phyloP scores from a whole-genome alignment of 2,329 filamentous ascomycete species.

The Trichoderma polysporum region DNA sequence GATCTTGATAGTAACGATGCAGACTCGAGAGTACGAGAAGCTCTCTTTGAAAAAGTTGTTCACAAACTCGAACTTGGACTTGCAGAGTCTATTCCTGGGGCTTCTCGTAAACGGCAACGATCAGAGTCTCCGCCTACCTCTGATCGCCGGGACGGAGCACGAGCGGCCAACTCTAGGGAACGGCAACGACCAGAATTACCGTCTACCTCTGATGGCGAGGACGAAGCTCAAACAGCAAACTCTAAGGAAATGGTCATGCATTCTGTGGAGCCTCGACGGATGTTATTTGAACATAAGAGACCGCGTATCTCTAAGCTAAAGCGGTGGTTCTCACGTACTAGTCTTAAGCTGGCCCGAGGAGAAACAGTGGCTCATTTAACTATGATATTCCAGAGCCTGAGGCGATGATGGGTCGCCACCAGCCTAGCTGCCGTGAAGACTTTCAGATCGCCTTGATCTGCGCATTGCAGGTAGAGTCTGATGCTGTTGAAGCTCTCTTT shows the following conservation, averaged over 20 bases:
- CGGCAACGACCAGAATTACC: slow-evolving; percentile 17
- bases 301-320: background rate
- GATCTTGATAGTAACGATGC: background rate
- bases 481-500: slow-evolving; percentile 25
- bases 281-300: background rate
- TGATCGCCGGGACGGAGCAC: background rate
- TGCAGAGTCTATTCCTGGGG: background rate
- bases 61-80: slow-evolving; percentile 13
- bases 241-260: background rate
- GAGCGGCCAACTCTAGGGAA: background rate
- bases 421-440: background rate
- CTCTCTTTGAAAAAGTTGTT: slow-evolving; percentile 12
- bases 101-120: slow-evolving; percentile 7
- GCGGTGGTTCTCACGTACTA: background rate
- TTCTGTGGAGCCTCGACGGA: background rate
- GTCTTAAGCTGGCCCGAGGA: background rate
- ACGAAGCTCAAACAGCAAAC: accelerated
- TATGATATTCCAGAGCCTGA: background rate
- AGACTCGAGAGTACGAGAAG: slow-evolving; percentile 10
- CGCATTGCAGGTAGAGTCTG: slow-evolving; percentile 25
- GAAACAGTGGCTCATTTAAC: background rate
- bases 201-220: background rate
- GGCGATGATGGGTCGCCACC: no score
- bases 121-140: slow-evolving; percentile 16
- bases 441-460: slow-evolving; percentile 28